Evolutionary conservation across 208 protist genomes (phyloP), one percentile per base, ranked within the genome.

Genomic region (Trypanosoma melophagium): DNA sequence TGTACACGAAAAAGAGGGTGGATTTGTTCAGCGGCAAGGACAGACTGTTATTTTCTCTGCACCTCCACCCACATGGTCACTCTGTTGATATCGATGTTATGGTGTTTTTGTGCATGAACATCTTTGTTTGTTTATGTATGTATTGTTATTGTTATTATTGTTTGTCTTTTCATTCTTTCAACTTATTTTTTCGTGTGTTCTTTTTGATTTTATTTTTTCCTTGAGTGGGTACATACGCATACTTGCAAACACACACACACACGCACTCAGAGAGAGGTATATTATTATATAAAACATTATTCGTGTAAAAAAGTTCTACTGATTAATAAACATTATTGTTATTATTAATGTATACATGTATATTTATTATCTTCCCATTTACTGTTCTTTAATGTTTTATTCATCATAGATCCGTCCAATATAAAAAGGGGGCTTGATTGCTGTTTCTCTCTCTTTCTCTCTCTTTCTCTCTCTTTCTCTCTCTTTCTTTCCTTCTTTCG

Each of bases 11-110:
- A 14, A 59, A 35, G 53, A 25, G 16, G 21, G n/a, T 40, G 28
- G 24, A 44, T 50, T 47, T 70, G 64, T 80, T 13, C 52, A 35
- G 50, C 61, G 63, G 22, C 49, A 55, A 44, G 63, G 71, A 31
- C 9, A 53, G 17, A 53, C 19, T 65, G 71, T 81, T 31, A 60
- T 81, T 47, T 81, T 81, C 38, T 60, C 58, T 13, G 65, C 77
- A 16, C 70, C 70, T 28, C 66, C 60, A 47, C 77, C 77, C 7
- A 16, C 40, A 24, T 81, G 77, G 77, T 74, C 71, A 14, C 19
- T 58, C 61, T 66, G 31, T 66, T 66, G 9, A 54, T 51, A 47
- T 65, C 25, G 21, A 25, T 62, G 35, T 24, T 45, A 51, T 51
- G 45, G n/a, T 51, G 7, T 64, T 55, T 50, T 44, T 40, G 19